Percentiles rank a stretch among this genome's conserved stretches.
Conservation (phyloP, 1,284 basidiomycete genomes). For the Mycena citricolor region DNA sequence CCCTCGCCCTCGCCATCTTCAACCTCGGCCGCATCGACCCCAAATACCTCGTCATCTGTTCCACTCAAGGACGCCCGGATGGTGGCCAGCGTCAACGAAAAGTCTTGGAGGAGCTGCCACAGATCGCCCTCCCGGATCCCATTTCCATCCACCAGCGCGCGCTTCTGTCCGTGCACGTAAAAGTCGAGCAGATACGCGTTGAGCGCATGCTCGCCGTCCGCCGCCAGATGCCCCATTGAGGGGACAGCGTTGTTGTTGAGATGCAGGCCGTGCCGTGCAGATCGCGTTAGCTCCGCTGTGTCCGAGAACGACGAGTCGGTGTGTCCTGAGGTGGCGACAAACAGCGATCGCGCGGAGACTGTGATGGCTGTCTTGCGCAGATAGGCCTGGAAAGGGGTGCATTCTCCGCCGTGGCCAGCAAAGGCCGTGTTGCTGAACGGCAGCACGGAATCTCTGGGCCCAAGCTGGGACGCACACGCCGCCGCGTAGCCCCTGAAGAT, state of each 20-base stretch:
- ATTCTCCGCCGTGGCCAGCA: constrained; percentile 1
- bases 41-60: constrained; percentile 40
- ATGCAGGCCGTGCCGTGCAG: constrained; percentile 50
- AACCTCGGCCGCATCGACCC: constrained; percentile 31
- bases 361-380: constrained; percentile 39
- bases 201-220: constrained; percentile 35
- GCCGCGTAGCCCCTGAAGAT: constrained; percentile 57
- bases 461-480: constrained; percentile 42
- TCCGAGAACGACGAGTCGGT: constrained; percentile 50
- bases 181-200: constrained; percentile 72
- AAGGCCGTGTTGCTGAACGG: constrained; percentile 43
- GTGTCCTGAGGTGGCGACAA: constrained; percentile 65
- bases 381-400: constrained; percentile 32
- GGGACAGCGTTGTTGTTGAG: constrained; percentile 61
- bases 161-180: constrained; percentile 59
- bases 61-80: constrained; percentile 46
- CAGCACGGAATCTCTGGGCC: constrained; percentile 38
- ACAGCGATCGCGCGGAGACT: constrained; percentile 49
- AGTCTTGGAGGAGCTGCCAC: constrained; percentile 64
- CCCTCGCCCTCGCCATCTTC: constrained; percentile 31
- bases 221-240: constrained; percentile 45
- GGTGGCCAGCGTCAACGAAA: constrained; percentile 48
- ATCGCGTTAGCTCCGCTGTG: constrained; percentile 51
- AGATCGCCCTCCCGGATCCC: constrained; percentile 57
- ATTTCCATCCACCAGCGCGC: constrained; percentile 50